Base-by-base conservation (phyloP, 2,329 filamentous ascomycete species). In the Cadophora luteo-olivacea region DNA sequence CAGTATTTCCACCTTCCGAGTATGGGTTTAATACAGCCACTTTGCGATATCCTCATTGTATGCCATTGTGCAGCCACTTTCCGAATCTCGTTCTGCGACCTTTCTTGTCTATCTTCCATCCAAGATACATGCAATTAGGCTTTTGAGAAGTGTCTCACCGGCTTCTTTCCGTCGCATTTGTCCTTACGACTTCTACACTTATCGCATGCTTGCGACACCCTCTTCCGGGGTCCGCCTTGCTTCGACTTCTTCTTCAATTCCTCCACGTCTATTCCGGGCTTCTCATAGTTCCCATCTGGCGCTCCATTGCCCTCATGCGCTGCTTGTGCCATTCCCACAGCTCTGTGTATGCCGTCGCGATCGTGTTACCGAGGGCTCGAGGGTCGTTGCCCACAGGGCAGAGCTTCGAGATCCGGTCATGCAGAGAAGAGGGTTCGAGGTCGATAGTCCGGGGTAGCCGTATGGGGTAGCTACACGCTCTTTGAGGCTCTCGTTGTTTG, bases 131-230 rank as follows among this genome's bases (percentile, higher is more conserved):
- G 29, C 11, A 29, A 29, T 54, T 19, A 11, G 14, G 51, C 24
- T 54, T 8, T 54, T 29, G 51, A 48, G 38, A 25, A 16, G 36
- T 24, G 4, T 45, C 67, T 70, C 64, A 70, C 68, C 61, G 91
- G 84, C 65, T 85, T 87, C 49, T 83, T 78, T n/a, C 87, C 87
- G 72, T 89, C 85, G 75, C 87, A 89, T 75, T 87, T 88, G 75
- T 88, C 86, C 73, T 86, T 84, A 66, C 84, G 82, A 51, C 79
- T 81, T 32, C 85, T 82, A 72, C 85, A 87, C 72, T 83, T 84
- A 72, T 87, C 84, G 76, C 85, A 87, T 55, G 85, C 85, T 70
- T 84, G 81, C 22, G 84, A 86, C 6, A 86, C 84, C 51, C 77
- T 64, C 61, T 77, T 78, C 51, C 76, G 66, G 9, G 75, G 73